Evolutionary conservation across 2,329 filamentous ascomycete genomes (phyloP).

Genomic region (Diaporthe amygdali): DNA sequence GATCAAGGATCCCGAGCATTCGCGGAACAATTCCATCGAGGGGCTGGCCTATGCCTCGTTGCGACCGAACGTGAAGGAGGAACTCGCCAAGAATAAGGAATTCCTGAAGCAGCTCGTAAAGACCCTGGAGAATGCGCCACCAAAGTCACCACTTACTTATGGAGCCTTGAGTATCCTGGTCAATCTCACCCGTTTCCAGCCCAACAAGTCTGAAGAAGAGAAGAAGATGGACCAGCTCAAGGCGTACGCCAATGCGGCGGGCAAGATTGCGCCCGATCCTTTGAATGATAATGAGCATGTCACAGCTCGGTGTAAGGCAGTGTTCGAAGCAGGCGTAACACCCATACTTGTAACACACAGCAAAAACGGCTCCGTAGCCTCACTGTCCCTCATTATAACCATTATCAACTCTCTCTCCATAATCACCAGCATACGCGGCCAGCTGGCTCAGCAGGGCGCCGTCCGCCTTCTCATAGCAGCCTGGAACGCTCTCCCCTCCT

Average conservation of each 20-base stretch:
- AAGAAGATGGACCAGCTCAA: conserved; percentile 92
- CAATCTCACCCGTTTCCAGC: conserved; percentile 84
- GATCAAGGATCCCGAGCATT: conserved; percentile 59
- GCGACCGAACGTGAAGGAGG: conserved; percentile 83
- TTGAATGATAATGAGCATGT: conserved; percentile 81
- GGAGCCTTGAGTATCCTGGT: conserved; percentile 84
- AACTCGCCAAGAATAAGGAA: conserved; percentile 69
- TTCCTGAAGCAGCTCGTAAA: conserved; percentile 75
- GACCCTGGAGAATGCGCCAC: conserved; percentile 60
- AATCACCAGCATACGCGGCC: conserved; percentile 74
- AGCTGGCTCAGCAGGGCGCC: conserved; percentile 91
- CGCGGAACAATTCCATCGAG: conserved; percentile 78
- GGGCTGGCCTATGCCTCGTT: conserved; percentile 92
- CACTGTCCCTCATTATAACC: conserved; percentile 73
- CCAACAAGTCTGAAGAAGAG: conserved; percentile 83
- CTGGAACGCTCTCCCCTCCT: conserved; percentile 65
- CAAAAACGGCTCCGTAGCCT: conserved; percentile 73
- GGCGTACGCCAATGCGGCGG: conserved; percentile 88
- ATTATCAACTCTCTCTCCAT: conserved; percentile 81
- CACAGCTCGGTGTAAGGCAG: conserved; percentile 72
- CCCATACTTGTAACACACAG: conserved; percentile 78
- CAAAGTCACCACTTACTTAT: conserved; percentile 77
- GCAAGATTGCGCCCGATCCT: conserved; percentile 66
- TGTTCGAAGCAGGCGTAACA: conserved; percentile 80
- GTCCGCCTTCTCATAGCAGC: conserved; percentile 81